Evolutionary conservation across 2,329 filamentous ascomycete genomes (phyloP).

Genomic region (Akanthomyces lecanii): DNA sequence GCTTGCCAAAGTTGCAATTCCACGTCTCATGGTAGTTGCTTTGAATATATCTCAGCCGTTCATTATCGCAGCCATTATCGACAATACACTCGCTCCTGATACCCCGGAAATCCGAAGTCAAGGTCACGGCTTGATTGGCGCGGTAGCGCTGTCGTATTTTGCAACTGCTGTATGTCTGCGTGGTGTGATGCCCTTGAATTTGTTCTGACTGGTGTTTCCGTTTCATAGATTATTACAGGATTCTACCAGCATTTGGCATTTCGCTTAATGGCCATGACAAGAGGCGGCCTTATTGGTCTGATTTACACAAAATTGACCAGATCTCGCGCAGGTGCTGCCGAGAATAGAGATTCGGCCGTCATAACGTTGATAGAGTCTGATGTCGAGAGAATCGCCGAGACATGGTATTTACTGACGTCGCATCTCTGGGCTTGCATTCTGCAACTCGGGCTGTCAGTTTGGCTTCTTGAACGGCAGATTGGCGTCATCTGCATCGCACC

Average conservation of each 20-base stretch:
- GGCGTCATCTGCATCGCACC: constrained; percentile 19
- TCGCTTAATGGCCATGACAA: constrained; percentile 9
- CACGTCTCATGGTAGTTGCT: constrained; percentile 7
- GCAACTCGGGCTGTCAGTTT: constrained; percentile 16
- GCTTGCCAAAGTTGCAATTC: background rate
- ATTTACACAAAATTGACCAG: constrained; percentile 10
- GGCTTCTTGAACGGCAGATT: constrained; percentile 18
- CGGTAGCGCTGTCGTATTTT: constrained; percentile 5
- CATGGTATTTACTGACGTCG: constrained; percentile 7
- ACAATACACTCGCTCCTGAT: constrained; percentile 5
- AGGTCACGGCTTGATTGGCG: constrained; percentile 13
- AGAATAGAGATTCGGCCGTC: background rate
- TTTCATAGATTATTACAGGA: constrained; percentile 5
- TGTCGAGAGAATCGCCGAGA: constrained; percentile 14
- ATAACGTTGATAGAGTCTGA: constrained; percentile 16
- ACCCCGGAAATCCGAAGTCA: constrained; percentile 3
- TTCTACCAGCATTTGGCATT: constrained; percentile 14
- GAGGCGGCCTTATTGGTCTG: constrained; percentile 11
- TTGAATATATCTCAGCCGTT: constrained; percentile 6
- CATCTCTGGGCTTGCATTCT: constrained; percentile 13
- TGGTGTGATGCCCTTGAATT: background rate
- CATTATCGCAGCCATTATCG: constrained; percentile 4
- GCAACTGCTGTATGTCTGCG: background rate
- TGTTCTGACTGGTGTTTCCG: background rate
- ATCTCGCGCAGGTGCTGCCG: background rate